Evolutionary conservation across 352 stramenopile species (phyloP), one percentile per base, ranked within the genome.

Genomic region (Phytopythium delawarense): DNA sequence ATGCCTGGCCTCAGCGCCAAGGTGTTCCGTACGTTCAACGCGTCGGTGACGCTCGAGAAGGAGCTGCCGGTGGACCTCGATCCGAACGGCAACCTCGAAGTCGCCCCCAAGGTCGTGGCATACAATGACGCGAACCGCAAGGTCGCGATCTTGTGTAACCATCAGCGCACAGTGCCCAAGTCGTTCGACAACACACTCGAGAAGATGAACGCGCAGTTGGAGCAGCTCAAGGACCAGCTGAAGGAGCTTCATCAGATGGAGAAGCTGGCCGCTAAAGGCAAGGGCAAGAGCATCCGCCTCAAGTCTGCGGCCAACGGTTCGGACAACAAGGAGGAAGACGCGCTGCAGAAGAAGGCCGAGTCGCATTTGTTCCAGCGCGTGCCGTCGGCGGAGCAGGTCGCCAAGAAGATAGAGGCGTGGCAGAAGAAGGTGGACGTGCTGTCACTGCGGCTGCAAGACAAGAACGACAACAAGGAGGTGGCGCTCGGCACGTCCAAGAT

Each of bases 61-160:
- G 92, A 99, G 78, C 78, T 99, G 44, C 86, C 84, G 46, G 55
- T 75, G 16, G 70, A 80, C 44, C 62, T 94, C 25, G 82, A 92
- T 44, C 72, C 73, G 2, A 64, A 87, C 23, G 81, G 81, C 12
- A 76, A 72, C 30, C 78, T 89, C 75, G 85, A 93, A 39, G 76
- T 83, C 1, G 66, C 85, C 1, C 81, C 92, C 39, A 98, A 98
- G 81, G 91, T 99, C 48, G 89, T 99, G 4, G 82, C 97, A 67
- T 99, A 99, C 88, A 99, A 99, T 65, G 97, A 98, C 70, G 98
- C 98, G n/a, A 99, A 99, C 82, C 90, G 97, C n/a, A 97, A 99
- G 85, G 98, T 99, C 20, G 97, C 98, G 21, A 99, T 99, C 70
- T 75, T 99, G 50, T 99, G 98, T 88, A 99, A 99, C 82, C 98